Percentiles rank a stretch among this genome's conserved stretches.
phyloP scores from a whole-genome alignment of 805 yeast genomes.

The Starmerella bombicola region DNA sequence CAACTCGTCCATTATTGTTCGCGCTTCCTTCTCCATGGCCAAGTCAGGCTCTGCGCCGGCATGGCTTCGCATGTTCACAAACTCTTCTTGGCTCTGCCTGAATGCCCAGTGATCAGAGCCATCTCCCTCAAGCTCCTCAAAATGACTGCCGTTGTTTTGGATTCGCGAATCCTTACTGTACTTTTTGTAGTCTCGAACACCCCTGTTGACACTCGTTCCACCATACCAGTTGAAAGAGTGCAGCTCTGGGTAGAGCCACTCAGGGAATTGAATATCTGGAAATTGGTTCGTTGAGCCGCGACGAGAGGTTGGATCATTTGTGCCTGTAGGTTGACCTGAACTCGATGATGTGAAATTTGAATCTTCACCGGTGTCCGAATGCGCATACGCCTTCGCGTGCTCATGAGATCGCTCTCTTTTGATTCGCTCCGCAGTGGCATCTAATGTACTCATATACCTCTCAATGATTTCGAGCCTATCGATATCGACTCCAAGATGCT shows the following conservation, averaged over 20 bases:
- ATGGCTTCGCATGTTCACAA: not conserved
- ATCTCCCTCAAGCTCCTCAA: slow-evolving; percentile 60
- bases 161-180: slow-evolving; percentile 74
- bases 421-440: slow-evolving; percentile 4
- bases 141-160: slow-evolving; percentile 50
- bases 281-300: not conserved
- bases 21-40: slow-evolving; percentile 26
- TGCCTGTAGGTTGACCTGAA: not conserved
- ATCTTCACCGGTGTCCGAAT: not conserved
- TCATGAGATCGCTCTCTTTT: not conserved
- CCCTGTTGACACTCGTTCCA: slow-evolving; percentile 65
- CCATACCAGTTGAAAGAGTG: slow-evolving; percentile 73
- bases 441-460: slow-evolving; percentile 17
- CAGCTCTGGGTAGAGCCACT: slow-evolving; percentile 24
- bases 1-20: slow-evolving; percentile 15
- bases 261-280: slow-evolving; percentile 10
- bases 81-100: slow-evolving; percentile 29
- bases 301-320: not conserved
- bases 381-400: not conserved
- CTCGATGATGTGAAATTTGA: too few relatives aligned
- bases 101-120: slow-evolving; percentile 55
- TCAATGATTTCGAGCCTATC: slow-evolving; percentile 23
- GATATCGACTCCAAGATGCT: slow-evolving; percentile 78
- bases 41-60: slow-evolving; percentile 17
- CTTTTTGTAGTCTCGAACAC: slow-evolving; percentile 71